Evolutionary conservation across 2,329 filamentous ascomycete species (phyloP).

Genomic region (Dissoconium aciculare): DNA sequence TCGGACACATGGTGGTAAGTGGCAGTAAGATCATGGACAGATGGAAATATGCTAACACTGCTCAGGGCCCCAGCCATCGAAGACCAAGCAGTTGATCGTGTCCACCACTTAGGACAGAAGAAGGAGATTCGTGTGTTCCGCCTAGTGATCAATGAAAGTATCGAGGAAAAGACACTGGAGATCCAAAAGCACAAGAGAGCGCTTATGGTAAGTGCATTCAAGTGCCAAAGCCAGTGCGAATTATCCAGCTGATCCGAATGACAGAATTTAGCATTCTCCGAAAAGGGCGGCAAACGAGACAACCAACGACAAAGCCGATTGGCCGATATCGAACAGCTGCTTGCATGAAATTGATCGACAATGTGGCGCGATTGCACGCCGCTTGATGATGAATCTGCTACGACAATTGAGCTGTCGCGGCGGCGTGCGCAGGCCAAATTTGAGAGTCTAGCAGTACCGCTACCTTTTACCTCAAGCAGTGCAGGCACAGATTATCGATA

Average conservation of each 20-base stretch:
- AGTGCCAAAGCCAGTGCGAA: slow-evolving; percentile 33
- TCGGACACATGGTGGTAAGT: slow-evolving; percentile 66
- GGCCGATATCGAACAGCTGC: slow-evolving; percentile 29
- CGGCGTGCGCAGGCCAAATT: too few species aligned
- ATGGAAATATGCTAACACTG: slow-evolving; percentile 1
- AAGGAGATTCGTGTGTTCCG: slow-evolving; percentile 65
- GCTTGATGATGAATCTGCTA: too few species aligned
- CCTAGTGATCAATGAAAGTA: slow-evolving; percentile 62
- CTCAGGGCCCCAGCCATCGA: slow-evolving; percentile 63
- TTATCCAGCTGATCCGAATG: too few species aligned
- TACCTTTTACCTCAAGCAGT: too few species aligned
- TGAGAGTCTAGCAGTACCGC: too few species aligned
- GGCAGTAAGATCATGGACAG: background rate
- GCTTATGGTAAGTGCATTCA: slow-evolving; percentile 13
- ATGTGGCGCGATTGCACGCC: too few species aligned
- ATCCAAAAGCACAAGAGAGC: slow-evolving; percentile 65
- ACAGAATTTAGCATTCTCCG: slow-evolving; percentile 56
- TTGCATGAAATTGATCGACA: too few species aligned
- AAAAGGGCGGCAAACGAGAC: slow-evolving; percentile 42
- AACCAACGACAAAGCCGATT: slow-evolving; percentile 38
- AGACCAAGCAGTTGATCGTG: slow-evolving; percentile 78
- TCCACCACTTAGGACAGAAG: slow-evolving; percentile 73
- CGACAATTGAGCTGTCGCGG: too few species aligned
- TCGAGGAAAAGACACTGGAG: slow-evolving; percentile 67
- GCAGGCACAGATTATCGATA: too few species aligned